A percentile compares a stretch with the other conserved stretches of the same genome.
These are phyloP conservation scores for Hanseniaspora valbyensis DNA, from an alignment of 805 yeast species.

Conservation along the genomic window DNA sequence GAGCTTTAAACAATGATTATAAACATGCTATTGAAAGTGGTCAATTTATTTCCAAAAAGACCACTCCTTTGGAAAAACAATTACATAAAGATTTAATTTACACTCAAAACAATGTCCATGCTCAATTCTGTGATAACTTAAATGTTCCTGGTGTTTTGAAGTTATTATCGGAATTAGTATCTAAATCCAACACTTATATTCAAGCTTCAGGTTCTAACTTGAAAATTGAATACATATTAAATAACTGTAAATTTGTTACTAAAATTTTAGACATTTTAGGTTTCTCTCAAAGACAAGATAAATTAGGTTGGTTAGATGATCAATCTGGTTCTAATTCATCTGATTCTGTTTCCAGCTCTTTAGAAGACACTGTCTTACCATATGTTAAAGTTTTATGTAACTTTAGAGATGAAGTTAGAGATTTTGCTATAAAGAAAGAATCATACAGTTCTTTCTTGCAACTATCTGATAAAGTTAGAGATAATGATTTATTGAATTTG, in stretches of 20 bases:
- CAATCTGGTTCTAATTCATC: conserved; percentile 20
- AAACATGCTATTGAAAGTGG: conserved; percentile 40
- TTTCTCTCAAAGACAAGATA: conserved; percentile 56
- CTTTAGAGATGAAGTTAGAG: conserved; percentile 76
- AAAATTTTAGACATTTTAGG: conserved; percentile 65
- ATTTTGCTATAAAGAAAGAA: conserved; percentile 54
- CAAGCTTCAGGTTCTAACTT: conserved; percentile 40
- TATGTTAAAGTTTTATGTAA: conserved; percentile 63
- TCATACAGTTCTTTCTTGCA: conserved; percentile 43
- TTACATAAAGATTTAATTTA: conserved; percentile 40
- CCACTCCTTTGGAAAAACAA: conserved; percentile 43
- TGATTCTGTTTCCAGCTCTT: conserved; percentile 16
- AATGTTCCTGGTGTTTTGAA: conserved; percentile 68
- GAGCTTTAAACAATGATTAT: conserved; percentile 66
- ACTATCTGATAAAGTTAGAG: conserved; percentile 67
- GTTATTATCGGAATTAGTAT: conserved; percentile 54
- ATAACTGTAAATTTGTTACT: conserved; percentile 58
- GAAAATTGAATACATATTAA: conserved; percentile 54
- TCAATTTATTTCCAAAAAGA: conserved; percentile 49
- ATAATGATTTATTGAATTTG: conserved; percentile 55
- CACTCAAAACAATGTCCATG: conserved; percentile 53
- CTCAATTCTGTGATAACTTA: conserved; percentile 79
- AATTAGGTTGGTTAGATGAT: conserved; percentile 67
- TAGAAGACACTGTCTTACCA: conserved; percentile 69
- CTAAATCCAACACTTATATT: conserved; percentile 62